Evolutionary conservation across 139 green algal species (phyloP).

Genomic region (Chlamydomonas sp.): DNA sequence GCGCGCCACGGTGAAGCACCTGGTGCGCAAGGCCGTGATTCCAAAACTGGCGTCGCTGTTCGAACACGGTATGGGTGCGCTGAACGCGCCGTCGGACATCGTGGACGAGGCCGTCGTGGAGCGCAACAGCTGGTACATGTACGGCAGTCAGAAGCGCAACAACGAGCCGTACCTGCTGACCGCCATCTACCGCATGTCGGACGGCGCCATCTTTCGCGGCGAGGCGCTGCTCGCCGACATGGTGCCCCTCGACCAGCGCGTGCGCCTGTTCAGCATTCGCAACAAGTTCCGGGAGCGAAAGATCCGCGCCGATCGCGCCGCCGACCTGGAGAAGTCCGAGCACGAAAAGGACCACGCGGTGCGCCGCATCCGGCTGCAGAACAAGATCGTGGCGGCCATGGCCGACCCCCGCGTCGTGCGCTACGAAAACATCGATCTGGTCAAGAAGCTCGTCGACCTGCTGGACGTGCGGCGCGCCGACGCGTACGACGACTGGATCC

Average conservation of each 20-base stretch:
- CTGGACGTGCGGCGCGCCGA: not conserved
- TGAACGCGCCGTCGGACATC: not conserved
- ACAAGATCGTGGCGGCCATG: no score
- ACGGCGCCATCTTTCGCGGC: not conserved
- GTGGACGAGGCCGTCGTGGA: not conserved
- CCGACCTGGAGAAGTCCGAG: no score
- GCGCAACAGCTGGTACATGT: constrained; percentile 4
- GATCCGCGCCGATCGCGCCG: not conserved
- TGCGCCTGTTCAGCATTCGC: not conserved
- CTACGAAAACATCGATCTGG: not conserved
- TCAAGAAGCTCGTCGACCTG: constrained; percentile 8
- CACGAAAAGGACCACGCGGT: constrained; percentile 1
- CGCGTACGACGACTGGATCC: not conserved
- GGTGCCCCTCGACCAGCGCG: not conserved
- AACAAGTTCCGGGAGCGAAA: not conserved
- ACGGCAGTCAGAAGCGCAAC: constrained; percentile 7
- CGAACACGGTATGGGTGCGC: not conserved
- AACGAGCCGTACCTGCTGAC: not conserved
- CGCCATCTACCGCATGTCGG: not conserved
- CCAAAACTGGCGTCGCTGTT: not conserved
- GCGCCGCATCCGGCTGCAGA: not conserved
- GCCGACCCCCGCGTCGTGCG: not conserved
- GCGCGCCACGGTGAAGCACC: not conserved
- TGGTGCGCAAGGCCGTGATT: not conserved
- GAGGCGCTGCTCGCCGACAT: no score